Evolutionary conservation across 257 asterid species (phyloP), one percentile per base, ranked within the genome.

Genomic region (Scutellaria baicalensis): DNA sequence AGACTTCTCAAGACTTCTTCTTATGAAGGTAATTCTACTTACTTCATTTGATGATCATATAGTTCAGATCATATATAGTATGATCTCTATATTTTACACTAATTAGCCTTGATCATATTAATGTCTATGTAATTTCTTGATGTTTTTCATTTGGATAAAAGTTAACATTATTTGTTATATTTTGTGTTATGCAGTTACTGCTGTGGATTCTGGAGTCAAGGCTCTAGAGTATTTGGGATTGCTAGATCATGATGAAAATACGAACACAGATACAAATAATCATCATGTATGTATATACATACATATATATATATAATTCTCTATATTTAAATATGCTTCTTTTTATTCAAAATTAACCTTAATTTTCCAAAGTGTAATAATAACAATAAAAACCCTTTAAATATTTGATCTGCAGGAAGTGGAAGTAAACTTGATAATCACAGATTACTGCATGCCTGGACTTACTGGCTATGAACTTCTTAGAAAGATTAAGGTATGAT

Each of bases 391-490:
- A 52, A 54, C 52, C 33, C 10, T 33, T 38, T 43, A 66, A 9
- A 47, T 20, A 55, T 55, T 56, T 40, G 20, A 36, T 21, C 8
- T 36, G 36, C 76, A 75, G 85, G 79, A 67, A 69, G 57, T 82
- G 54, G 78, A 82, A 75, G 91, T 85, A 42, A 83, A 81, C 68
- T 71, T 85, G 78, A 79, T 85, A 18, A 80, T 85, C 43, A 82
- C 85, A n/a, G 90, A 85, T 55, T 85, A 85, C 69, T 75, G 85
- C 73, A 85, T 85, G 91, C 91, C 89, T 1, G 89, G 82, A 51
- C 79, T 85, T 64, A 85, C 84, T 8, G 91, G 91, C 20, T 85
- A 81, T 51, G 89, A 85, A 61, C 83, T 85, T 48, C 79, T 85
- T 4, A 75, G 74, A 60, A 85, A 83, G 72, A 78, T 84, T 21